Percentiles rank a stretch among this genome's conserved stretches.
Conservation (phyloP, 768 basidiomycete species). For the Kwoniella heveanensis region DNA sequence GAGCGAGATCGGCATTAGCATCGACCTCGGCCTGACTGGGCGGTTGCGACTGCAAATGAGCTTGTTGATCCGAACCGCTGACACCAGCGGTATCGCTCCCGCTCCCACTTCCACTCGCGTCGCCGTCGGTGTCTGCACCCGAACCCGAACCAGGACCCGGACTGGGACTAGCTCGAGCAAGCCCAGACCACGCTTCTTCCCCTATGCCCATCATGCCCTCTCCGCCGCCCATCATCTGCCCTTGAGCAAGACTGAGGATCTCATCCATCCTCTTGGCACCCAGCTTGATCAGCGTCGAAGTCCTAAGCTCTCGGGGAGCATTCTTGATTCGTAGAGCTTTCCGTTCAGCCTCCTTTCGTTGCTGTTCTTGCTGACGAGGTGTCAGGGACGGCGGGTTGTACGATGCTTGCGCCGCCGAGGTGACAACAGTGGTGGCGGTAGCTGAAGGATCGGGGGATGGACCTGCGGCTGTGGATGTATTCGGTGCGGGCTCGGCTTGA, state of each 20-base stretch:
- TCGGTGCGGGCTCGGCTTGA: background rate
- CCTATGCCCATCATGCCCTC: constrained; percentile 8
- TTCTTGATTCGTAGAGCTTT: constrained; percentile 9
- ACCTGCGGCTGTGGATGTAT: no score
- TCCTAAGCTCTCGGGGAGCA: constrained; percentile 13
- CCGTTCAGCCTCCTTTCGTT: constrained; percentile 1
- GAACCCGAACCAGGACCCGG: background rate
- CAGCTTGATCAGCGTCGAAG: constrained; percentile 17
- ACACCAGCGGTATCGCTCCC: no score
- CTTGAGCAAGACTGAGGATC: constrained; percentile 8
- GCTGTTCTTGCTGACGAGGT: constrained; percentile 12
- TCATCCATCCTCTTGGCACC: constrained; percentile 22
- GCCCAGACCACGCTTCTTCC: constrained; percentile 10
- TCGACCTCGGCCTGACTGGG: no score
- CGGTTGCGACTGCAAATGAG: no score
- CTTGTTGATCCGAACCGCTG: no score
- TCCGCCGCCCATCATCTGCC: constrained; percentile 7
- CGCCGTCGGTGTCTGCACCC: background rate
- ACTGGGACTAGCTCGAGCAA: constrained; percentile 4
- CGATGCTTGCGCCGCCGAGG: background rate
- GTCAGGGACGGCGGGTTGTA: background rate
- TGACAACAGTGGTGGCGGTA: no score
- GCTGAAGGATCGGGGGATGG: no score
- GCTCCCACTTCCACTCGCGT: no score
- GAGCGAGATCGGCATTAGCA: no score